phyloP scores from a whole-genome alignment of 371 early-diverging fungal species.

The Mucor circinelloides region DNA sequence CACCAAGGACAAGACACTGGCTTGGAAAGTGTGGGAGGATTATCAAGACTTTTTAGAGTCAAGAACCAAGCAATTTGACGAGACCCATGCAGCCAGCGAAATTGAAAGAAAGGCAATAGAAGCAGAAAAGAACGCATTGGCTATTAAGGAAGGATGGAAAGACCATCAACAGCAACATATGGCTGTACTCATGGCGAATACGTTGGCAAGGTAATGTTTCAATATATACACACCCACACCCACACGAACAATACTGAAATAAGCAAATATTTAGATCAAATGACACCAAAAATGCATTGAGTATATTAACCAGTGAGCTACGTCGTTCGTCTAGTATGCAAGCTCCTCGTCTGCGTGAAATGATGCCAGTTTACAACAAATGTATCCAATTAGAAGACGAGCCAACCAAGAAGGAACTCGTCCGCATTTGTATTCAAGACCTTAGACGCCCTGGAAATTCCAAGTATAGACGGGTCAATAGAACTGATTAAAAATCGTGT shows the following conservation, averaged over 20 bases:
- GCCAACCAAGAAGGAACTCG: constrained; percentile 38
- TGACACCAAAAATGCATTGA: constrained; percentile 33
- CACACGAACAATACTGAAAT: not conserved
- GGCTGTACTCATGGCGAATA: constrained; percentile 45
- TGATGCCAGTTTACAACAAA: constrained; percentile 55
- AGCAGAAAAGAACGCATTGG: constrained; percentile 6
- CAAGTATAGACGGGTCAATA: constrained; percentile 22
- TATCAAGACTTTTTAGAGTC: constrained; percentile 51
- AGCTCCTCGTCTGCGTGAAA: constrained; percentile 42
- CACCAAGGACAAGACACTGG: constrained; percentile 44
- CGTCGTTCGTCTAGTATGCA: constrained; percentile 21
- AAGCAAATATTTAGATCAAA: constrained; percentile 21
- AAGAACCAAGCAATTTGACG: constrained; percentile 8
- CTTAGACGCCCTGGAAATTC: constrained; percentile 5
- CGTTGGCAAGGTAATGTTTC: constrained; percentile 39
- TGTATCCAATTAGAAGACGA: constrained; percentile 59
- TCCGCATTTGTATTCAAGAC: constrained; percentile 39
- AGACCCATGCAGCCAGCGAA: not conserved
- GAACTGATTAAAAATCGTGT: not conserved
- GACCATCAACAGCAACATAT: constrained; percentile 34
- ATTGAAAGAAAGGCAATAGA: constrained; percentile 23
- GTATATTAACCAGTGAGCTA: constrained; percentile 34
- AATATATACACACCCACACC: not conserved
- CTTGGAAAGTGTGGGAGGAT: constrained; percentile 60
- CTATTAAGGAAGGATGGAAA: constrained; percentile 44